Evolutionary conservation across 75 land plant genomes (phyloP).

Genomic region (Larix kaempferi): DNA sequence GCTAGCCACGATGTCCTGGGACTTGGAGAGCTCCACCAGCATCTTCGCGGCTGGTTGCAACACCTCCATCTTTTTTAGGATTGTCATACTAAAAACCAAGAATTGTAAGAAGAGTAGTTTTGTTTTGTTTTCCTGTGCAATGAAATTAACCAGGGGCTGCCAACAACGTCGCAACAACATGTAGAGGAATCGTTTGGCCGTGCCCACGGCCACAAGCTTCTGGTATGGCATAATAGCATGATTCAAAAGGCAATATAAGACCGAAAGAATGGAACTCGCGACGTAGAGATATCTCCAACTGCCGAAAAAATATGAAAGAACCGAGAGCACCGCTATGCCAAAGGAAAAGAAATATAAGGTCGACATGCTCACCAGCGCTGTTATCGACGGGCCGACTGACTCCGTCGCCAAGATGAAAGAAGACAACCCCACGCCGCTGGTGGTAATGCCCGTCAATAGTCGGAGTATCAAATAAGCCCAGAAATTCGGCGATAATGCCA

Average conservation of each 20-base stretch:
- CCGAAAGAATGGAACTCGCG: slow-evolving; percentile 62
- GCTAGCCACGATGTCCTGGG: slow-evolving; percentile 91
- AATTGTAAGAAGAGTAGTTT: too few species aligned
- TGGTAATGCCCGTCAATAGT: slow-evolving; percentile 65
- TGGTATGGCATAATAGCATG: too few species aligned
- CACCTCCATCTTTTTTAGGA: slow-evolving; percentile 91
- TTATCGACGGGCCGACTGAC: slow-evolving; percentile 70
- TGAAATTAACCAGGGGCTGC: too few species aligned
- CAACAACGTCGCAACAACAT: too few species aligned
- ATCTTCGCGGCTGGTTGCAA: slow-evolving; percentile 94
- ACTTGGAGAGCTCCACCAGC: too few species aligned
- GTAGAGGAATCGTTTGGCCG: too few species aligned
- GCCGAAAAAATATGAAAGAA: slow-evolving; percentile 43
- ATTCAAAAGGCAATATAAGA: slow-evolving; percentile 51
- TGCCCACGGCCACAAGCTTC: too few species aligned
- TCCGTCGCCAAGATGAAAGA: slow-evolving; percentile 89
- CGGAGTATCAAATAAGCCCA: slow-evolving; percentile 54
- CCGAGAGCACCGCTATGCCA: slow-evolving; percentile 59
- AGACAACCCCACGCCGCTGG: slow-evolving; percentile 77
- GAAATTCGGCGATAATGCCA: slow-evolving; percentile 61
- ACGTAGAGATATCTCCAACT: slow-evolving; percentile 77
- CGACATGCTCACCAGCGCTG: slow-evolving; percentile 87
- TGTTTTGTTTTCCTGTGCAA: too few species aligned
- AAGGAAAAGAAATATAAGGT: slow-evolving; percentile 89
- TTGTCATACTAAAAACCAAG: too few species aligned